Evolutionary conservation across 345 rosid genomes (phyloP).

Genomic region (Cardamine occulta): DNA sequence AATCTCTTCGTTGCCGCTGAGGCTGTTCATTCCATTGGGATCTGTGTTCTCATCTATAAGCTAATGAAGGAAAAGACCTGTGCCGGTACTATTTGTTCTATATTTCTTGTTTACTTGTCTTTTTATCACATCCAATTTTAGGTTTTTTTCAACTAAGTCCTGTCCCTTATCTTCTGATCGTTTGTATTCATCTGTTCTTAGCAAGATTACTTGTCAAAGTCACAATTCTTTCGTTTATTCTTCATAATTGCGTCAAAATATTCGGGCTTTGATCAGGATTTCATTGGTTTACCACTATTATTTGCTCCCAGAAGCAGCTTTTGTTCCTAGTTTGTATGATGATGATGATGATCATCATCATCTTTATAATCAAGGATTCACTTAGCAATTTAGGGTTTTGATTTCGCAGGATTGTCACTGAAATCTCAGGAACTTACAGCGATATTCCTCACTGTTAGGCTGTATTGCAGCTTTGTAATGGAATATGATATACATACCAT

Average conservation of each 20-base stretch:
- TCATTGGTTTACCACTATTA: background rate
- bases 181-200: background rate
- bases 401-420: constrained; percentile 82
- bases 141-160: constrained; percentile 7
- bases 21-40: constrained; percentile 96
- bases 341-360: too few species aligned
- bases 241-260: background rate
- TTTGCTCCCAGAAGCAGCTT: background rate
- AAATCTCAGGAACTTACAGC: constrained; percentile 97
- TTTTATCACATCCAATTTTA: constrained; percentile 1
- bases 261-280: background rate
- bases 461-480: constrained; percentile 98
- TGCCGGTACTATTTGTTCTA: constrained; percentile 64
- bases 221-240: background rate
- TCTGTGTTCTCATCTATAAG: constrained; percentile 90
- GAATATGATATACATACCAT: constrained; percentile 97
- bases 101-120: background rate
- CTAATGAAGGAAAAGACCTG: constrained; percentile 96
- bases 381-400: constrained; percentile 21
- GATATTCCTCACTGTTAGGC: constrained; percentile 83
- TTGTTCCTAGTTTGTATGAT: background rate
- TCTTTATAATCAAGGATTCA: background rate
- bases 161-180: background rate
- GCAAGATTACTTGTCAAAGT: background rate
- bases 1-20: constrained; percentile 99